phyloP scores from a whole-genome alignment of 192 early-diverging fungal genomes.

The Dissophora globulifera region DNA sequence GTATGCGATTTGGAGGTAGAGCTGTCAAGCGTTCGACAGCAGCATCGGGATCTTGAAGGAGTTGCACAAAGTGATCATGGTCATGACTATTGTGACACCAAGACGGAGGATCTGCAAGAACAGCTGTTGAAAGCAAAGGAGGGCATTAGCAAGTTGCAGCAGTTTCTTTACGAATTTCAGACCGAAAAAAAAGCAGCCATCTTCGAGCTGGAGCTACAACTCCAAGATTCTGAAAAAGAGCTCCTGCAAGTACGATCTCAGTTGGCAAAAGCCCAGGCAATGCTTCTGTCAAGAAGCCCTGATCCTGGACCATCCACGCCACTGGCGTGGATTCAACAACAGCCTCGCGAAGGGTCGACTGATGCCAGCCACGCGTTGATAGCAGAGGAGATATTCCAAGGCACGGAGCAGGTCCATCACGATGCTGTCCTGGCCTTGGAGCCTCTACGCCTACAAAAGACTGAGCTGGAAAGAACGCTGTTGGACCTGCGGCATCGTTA shows the following conservation, averaged over 20 bases:
- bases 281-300: slow-evolving; percentile 8
- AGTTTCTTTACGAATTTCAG: slow-evolving; percentile 48
- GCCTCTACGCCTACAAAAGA: slow-evolving; percentile 28
- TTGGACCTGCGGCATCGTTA: slow-evolving; percentile 42
- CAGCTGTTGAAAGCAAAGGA: slow-evolving; percentile 19
- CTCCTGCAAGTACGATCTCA: slow-evolving; percentile 11
- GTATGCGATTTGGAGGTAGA: slow-evolving; percentile 6
- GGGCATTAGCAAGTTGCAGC: slow-evolving; percentile 31
- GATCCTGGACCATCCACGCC: neutral
- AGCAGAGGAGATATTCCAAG: slow-evolving; percentile 23
- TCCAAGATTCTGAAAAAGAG: slow-evolving; percentile 27
- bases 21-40: too few species aligned
- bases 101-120: slow-evolving; percentile 2
- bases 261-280: slow-evolving; percentile 42
- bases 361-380: neutral
- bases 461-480: slow-evolving; percentile 40
- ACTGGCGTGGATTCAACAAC: too few species aligned
- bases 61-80: too few species aligned
- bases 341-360: neutral
- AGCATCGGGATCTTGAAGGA: too few species aligned
- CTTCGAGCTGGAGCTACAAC: slow-evolving; percentile 15
- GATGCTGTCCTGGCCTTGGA: slow-evolving; percentile 43
- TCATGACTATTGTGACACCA: neutral
- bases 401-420: slow-evolving; percentile 28
- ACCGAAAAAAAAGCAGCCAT: slow-evolving; percentile 36